Evolutionary conservation across 2,329 filamentous ascomycete genomes (phyloP), one percentile per base, ranked within the genome.

Genomic region (Pseudofabraea citricarpa): DNA sequence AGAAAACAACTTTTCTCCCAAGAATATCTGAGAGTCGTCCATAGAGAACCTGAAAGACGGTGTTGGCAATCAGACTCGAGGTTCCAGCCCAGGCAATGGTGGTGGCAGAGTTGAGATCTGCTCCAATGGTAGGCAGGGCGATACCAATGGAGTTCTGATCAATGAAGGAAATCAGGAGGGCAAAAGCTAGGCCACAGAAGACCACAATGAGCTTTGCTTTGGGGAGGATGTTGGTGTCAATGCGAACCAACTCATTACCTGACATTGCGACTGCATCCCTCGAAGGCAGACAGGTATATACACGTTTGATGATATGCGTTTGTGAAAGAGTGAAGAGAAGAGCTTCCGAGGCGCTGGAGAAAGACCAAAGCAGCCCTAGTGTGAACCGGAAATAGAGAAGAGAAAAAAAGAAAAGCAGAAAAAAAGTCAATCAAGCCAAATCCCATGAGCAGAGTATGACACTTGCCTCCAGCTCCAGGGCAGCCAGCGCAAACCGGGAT

Each of bases 21-120:
- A 81, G 72, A 1, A 82, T 74, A 57, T 83, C 78, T 1, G 77
- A 81, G 3, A 82, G 53, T 3, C 78, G 70, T 16, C 80, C 79
- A 56, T 83, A 83, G 0, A 85, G 67, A 46, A 83, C 77, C 50
- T 81, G 79, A 50, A 83, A 84, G 24, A 76, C 73, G 0, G 81
- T 83, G 46, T 75, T 77, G 22, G 74, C 74, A 36, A 79, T 72
- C 35, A 79, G 58, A 3, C 69, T 68, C 7, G 72, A 70, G 0
- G 73, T 76, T 6, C 72, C 73, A 2, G 72, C 72, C 75, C 74
- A 78, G 1, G 72, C 68, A 36, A 81, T 81, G 2, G 73, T 73
- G n/a, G 64, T 65, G 48, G 63, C 61, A 2, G 66, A 66, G 44
- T 60, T 51, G 16, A 61, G 63, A 42, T 77, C 70, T 40, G 64